Evolutionary conservation across 805 yeast genomes (phyloP).

Genomic region (Wickerhamiella hasegawae): DNA sequence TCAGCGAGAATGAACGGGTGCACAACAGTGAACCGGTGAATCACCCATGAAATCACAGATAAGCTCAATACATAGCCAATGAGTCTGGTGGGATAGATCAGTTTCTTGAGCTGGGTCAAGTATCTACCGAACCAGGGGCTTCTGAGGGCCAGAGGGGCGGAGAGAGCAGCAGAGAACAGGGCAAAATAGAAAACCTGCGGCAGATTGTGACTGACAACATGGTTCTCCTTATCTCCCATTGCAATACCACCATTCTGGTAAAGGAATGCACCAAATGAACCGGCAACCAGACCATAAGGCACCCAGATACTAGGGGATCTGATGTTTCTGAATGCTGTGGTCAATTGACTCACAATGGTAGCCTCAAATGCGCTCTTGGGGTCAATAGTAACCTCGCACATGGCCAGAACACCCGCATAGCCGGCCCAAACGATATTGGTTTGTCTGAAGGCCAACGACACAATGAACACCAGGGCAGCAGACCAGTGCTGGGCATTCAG

Average conservation of each 20-base stretch:
- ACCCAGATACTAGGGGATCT: constrained; percentile 1
- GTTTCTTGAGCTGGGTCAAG: neutral
- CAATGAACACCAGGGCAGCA: constrained; percentile 40
- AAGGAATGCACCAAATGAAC: constrained; percentile 41
- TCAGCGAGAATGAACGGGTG: constrained; percentile 91
- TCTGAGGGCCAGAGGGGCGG: constrained; percentile 60
- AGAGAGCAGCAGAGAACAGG: constrained; percentile 44
- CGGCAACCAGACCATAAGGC: constrained; percentile 21
- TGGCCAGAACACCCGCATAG: constrained; percentile 25
- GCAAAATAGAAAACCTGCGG: constrained; percentile 73
- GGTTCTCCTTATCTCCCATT: constrained; percentile 83
- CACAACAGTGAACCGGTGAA: constrained; percentile 33
- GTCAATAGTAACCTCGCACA: no score
- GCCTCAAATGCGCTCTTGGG: constrained; percentile 1
- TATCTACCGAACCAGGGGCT: constrained; percentile 7
- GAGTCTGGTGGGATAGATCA: neutral
- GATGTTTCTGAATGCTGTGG: constrained; percentile 1
- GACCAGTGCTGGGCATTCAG: constrained; percentile 16
- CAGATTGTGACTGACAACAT: constrained; percentile 49
- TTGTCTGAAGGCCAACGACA: constrained; percentile 67
- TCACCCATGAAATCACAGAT: constrained; percentile 8
- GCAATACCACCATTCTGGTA: constrained; percentile 68
- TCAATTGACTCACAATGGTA: constrained; percentile 1
- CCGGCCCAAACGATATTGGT: constrained; percentile 83
- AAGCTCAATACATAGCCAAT: constrained; percentile 6